Conservation (phyloP, 768 basidiomycete genomes). For the Neoboletus magnificus region DNA sequence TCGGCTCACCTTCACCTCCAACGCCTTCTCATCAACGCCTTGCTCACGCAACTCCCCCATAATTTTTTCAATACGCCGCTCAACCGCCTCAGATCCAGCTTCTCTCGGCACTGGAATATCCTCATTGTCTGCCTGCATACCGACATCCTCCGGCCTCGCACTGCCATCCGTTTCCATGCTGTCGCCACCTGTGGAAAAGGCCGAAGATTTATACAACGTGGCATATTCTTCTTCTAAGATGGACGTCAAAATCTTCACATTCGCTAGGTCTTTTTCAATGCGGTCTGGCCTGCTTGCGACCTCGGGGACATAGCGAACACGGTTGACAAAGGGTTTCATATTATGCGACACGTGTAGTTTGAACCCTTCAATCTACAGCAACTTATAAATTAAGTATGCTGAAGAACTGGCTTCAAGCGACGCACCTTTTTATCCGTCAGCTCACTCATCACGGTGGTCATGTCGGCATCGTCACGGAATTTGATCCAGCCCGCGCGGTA, state of each 20-base stretch:
- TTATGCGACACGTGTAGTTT: constrained; percentile 88
- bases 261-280: constrained; percentile 75
- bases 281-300: constrained; percentile 78
- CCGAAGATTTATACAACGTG: constrained; percentile 42
- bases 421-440: constrained; percentile 82
- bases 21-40: constrained; percentile 61
- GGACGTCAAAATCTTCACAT: constrained; percentile 66
- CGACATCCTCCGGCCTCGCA: constrained; percentile 30
- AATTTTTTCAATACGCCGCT: constrained; percentile 75
- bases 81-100: constrained; percentile 74
- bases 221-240: constrained; percentile 72
- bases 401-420: neutral
- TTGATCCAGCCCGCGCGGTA: constrained; percentile 94
- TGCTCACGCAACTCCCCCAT: constrained; percentile 68
- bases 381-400: constrained; percentile 4
- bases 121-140: constrained; percentile 35
- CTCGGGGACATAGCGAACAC: constrained; percentile 78
- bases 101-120: constrained; percentile 55
- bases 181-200: constrained; percentile 18
- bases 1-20: constrained; percentile 62
- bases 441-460: constrained; percentile 65
- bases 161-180: constrained; percentile 29
- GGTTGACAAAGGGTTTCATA: constrained; percentile 70
- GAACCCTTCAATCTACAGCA: constrained; percentile 83
- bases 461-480: constrained; percentile 82